phyloP scores from a whole-genome alignment of 176 grass and related monocot species.

The Phoenix roebelenii region DNA sequence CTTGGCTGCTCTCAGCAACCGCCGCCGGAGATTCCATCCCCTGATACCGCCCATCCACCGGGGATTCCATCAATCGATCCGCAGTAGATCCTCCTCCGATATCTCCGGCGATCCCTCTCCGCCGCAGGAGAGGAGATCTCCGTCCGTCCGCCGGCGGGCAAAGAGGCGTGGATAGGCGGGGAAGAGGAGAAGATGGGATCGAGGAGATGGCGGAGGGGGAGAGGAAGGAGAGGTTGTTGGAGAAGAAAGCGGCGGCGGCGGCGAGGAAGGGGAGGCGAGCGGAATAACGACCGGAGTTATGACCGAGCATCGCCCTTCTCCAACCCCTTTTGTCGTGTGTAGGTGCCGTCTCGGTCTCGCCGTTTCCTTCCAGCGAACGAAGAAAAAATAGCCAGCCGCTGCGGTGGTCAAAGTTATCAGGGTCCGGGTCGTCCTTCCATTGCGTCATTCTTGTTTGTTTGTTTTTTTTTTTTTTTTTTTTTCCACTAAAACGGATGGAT shows the following conservation, averaged over 20 bases:
- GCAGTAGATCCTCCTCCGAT: conserved; percentile 12
- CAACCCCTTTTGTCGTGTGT: too few species aligned
- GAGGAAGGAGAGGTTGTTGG: not conserved
- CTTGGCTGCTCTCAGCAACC: not conserved
- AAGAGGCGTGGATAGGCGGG: not conserved
- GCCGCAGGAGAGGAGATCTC: conserved; percentile 2
- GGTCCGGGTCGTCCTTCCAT: too few species aligned
- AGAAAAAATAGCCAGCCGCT: too few species aligned
- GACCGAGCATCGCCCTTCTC: not conserved
- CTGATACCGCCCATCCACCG: not conserved
- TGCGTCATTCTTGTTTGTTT: too few species aligned
- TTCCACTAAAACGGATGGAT: too few species aligned
- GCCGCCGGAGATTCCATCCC: conserved; percentile 1
- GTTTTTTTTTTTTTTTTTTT: too few species aligned
- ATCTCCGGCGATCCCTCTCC: conserved; percentile 25
- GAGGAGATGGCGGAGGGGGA: conserved; percentile 7
- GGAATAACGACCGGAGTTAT: conserved; percentile 19
- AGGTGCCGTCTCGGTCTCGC: too few species aligned
- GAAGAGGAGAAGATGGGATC: not conserved
- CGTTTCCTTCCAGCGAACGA: too few species aligned
- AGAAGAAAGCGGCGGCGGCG: conserved; percentile 15
- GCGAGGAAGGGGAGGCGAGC: conserved; percentile 7
- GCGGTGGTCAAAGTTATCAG: too few species aligned
- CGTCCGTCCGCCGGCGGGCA: not conserved
- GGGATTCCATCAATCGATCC: conserved; percentile 5